Evolutionary conservation across 768 basidiomycete genomes (phyloP), one percentile per base, ranked within the genome.

Genomic region (Rhizopogon salebrosus): DNA sequence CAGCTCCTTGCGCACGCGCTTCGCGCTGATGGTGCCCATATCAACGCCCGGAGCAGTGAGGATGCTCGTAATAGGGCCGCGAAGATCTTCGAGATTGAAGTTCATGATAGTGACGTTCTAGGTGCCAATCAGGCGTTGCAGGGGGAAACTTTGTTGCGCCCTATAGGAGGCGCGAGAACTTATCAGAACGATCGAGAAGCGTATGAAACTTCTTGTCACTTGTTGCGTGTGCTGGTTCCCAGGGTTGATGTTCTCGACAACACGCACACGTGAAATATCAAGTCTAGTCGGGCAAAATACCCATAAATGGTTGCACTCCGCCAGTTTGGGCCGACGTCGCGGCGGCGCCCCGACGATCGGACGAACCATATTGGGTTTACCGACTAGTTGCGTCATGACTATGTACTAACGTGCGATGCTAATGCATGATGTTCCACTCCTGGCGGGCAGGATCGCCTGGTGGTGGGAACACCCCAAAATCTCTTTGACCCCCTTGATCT

Each of bases 11-110:
- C 94, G 83, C 61, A 97, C 92, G 70, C 84, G 84, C 72, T 92
- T 95, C 41, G 92, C 93, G 65, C 84, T 89, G 69, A 93, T 89
- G 41, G 85, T 87, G 41, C 75, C 56, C 61, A 93, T 77, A 75
- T 93, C 87, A 42, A 80, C 85, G 42, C 82, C 84, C 3, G 91
- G 91, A 18, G 85, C 84, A 27, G 80, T 76, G 48, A 93, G 81
- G 65, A 93, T 89, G 54, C 75, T 71, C 58, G 75, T 76, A 63
- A 93, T 85, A 54, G 72, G 76, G 11, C 78, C 75, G 67, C 83
- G 79, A 58, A 90, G 76, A 53, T 75, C 69, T 54, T 65, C 60
- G 42, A 83, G 71, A 63, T 85, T 76, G 62, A 80, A 73, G 54
- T 63, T 62, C 84, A 85, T 86, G 52, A 57, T 48, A 35, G 45